A percentile compares a stretch with the other conserved stretches of the same genome.
Evolutionary conservation across 139 green algal species (phyloP).

Genomic region (Axilococcus clingmanii): DNA sequence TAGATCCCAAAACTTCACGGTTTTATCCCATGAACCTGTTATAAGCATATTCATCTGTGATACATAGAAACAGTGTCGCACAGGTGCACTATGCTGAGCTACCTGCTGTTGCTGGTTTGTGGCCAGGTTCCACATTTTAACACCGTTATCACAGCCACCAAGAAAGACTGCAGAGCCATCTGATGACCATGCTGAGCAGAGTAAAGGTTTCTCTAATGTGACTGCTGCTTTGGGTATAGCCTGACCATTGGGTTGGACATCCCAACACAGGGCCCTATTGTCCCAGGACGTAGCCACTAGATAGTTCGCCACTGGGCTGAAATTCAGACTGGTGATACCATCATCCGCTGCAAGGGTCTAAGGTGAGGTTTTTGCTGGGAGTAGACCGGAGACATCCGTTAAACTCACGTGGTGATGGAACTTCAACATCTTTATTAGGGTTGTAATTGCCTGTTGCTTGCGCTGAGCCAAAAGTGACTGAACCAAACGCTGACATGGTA

Average conservation of each 20-base stretch:
- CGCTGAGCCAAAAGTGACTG: conserved; percentile 3
- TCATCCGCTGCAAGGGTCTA: conserved; percentile 43
- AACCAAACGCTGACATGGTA: conserved; percentile 12
- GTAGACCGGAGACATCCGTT: too few relatives aligned
- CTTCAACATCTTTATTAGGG: conserved; percentile 72
- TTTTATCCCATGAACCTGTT: conserved; percentile 63
- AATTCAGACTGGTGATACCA: conserved; percentile 72
- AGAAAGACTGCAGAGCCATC: conserved; percentile 74
- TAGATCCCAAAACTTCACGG: conserved; percentile 68
- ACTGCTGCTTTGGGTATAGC: conserved; percentile 73
- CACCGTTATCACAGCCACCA: conserved; percentile 82
- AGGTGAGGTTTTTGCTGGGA: not conserved
- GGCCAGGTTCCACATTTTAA: conserved; percentile 86
- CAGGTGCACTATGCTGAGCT: conserved; percentile 75
- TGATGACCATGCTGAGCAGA: conserved; percentile 75
- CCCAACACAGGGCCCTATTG: conserved; percentile 63
- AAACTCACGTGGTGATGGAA: conserved; percentile 39
- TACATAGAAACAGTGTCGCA: conserved; percentile 62
- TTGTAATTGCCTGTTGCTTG: conserved; percentile 38
- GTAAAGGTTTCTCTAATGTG: conserved; percentile 64
- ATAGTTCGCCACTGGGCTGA: conserved; percentile 74
- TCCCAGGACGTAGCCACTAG: conserved; percentile 71
- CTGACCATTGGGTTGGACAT: conserved; percentile 51
- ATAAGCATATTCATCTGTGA: conserved; percentile 65
- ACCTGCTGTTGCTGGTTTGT: conserved; percentile 73